These are phyloP conservation scores for Bocquillonia castaneifolia DNA, from an alignment of 441 rosid genomes.

Conservation along the genomic window DNA sequence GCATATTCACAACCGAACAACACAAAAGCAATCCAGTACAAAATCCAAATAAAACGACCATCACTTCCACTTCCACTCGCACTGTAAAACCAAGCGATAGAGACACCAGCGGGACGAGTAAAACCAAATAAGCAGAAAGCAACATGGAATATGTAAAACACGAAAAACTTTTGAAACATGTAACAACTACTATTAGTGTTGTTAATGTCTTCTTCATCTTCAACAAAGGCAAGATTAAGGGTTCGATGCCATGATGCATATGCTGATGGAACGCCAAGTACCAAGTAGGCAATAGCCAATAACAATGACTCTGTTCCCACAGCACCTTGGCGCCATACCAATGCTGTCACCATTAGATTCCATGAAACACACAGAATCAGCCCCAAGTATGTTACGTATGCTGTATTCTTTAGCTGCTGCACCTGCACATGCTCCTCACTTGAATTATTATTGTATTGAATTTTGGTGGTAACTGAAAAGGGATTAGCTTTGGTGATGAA, in stretches of 20 bases:
- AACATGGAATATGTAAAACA: not conserved
- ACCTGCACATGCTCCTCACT: not conserved
- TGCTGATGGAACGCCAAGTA: not conserved
- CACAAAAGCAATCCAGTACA: not conserved
- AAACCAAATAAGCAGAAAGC: not conserved
- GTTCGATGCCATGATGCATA: not conserved
- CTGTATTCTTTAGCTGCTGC: not conserved
- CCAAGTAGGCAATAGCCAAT: slow-evolving; percentile 9
- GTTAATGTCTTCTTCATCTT: too few relatives aligned
- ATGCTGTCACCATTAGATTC: not conserved
- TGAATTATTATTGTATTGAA: not conserved
- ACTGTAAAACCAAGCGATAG: slow-evolving; percentile 1
- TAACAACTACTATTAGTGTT: too few relatives aligned
- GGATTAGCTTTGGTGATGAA: not conserved
- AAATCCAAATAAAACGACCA: not conserved
- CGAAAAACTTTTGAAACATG: not conserved
- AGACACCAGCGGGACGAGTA: not conserved
- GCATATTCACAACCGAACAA: not conserved
- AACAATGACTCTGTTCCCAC: not conserved
- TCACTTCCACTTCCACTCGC: not conserved
- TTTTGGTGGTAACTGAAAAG: not conserved
- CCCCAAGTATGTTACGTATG: not conserved
- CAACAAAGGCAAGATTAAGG: not conserved
- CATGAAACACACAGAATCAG: not conserved
- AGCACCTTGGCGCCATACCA: not conserved